Conservation (phyloP, 1,139 yeast genomes). For the Ashbya aceris region DNA sequence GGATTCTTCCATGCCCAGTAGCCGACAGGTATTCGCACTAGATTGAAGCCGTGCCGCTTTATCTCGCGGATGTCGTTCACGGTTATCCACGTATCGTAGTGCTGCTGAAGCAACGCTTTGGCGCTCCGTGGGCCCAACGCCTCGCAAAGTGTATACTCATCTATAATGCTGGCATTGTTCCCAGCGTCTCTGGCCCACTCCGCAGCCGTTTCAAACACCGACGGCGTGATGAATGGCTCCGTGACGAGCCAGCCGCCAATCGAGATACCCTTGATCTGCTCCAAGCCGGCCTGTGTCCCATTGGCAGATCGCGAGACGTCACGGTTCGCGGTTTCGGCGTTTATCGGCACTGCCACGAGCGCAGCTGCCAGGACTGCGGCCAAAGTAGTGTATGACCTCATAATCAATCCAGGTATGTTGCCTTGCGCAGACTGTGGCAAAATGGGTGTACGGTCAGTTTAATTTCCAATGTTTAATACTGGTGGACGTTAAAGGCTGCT, state of each 20-base stretch:
- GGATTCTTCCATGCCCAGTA: slow-evolving; percentile 53
- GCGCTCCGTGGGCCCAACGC: slow-evolving; percentile 42
- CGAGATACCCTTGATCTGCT: slow-evolving; percentile 37
- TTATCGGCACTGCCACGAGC: too few relatives aligned
- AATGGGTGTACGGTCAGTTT: too few relatives aligned
- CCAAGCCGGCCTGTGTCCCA: background rate
- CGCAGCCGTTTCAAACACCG: slow-evolving; percentile 32
- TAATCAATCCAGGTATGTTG: too few relatives aligned
- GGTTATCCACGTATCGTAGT: slow-evolving; percentile 47
- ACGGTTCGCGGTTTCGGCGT: too few relatives aligned
- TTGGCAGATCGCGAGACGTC: too few relatives aligned
- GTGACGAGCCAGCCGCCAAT: slow-evolving; percentile 61
- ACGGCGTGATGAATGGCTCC: slow-evolving; percentile 59
- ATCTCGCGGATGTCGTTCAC: slow-evolving; percentile 46
- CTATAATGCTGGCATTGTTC: slow-evolving; percentile 37
- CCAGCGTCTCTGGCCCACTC: slow-evolving; percentile 27
- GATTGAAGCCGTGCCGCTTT: slow-evolving; percentile 42
- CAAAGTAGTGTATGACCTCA: too few relatives aligned
- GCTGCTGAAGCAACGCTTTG: slow-evolving; percentile 34
- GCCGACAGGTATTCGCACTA: slow-evolving; percentile 58
- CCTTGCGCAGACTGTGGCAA: too few relatives aligned
- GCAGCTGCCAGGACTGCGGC: too few relatives aligned
- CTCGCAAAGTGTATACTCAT: slow-evolving; percentile 48
- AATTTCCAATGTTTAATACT: too few relatives aligned
- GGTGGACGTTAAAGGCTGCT: too few relatives aligned